These are phyloP conservation scores for Aurinia saxatilis DNA, from an alignment of 345 rosid species.

Conservation along the genomic window DNA sequence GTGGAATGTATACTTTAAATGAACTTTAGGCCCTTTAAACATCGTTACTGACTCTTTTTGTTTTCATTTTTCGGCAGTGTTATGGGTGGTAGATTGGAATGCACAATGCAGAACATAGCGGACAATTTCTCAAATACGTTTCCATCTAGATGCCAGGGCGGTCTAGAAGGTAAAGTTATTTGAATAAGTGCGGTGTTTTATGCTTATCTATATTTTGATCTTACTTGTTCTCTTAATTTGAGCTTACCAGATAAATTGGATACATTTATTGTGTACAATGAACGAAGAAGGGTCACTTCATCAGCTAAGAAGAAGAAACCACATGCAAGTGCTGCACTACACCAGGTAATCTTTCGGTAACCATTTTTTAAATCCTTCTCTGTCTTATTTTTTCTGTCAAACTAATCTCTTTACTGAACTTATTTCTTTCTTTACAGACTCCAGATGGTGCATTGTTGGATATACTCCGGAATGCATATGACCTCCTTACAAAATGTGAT, in stretches of 20 bases:
- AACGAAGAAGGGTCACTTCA: constrained; percentile 84
- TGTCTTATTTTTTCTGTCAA: neutral
- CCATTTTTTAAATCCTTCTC: neutral
- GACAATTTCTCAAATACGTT: constrained; percentile 65
- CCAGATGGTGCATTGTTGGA: constrained; percentile 89
- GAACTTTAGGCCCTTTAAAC: neutral
- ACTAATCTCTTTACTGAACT: neutral
- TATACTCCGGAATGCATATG: constrained; percentile 77
- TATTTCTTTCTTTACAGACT: constrained; percentile 48
- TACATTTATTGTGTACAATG: constrained; percentile 79
- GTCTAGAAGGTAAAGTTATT: constrained; percentile 56
- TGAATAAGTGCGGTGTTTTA: neutral
- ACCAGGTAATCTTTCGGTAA: constrained; percentile 59
- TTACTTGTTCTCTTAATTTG: neutral
- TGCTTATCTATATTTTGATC: neutral
- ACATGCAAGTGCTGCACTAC: constrained; percentile 49
- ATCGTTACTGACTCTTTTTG: neutral
- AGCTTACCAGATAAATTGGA: constrained; percentile 54
- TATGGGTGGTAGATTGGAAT: constrained; percentile 87
- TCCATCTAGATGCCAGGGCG: constrained; percentile 55
- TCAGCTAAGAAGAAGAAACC: constrained; percentile 90
- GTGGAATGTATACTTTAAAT: neutral
- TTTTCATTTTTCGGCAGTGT: constrained; percentile 39
- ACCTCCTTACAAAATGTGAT: constrained; percentile 65
- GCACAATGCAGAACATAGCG: constrained; percentile 97